phyloP scores from a whole-genome alignment of 305 asterid species.

The Rubia peregrina region DNA sequence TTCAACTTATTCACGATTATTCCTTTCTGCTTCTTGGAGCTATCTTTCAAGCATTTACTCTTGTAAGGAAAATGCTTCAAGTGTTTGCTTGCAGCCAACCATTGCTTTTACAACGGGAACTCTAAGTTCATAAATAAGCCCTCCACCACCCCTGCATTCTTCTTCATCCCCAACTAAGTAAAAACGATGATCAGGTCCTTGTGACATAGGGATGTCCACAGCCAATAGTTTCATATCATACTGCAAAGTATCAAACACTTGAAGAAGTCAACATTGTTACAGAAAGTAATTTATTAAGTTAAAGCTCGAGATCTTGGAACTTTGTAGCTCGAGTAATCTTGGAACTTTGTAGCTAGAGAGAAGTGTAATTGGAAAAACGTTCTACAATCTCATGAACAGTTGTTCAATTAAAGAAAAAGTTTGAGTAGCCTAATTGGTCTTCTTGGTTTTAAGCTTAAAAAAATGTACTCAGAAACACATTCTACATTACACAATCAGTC shows the following conservation, averaged over 20 bases:
- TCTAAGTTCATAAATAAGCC: slow-evolving; percentile 80
- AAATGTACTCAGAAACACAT: neutral
- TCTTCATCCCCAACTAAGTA: slow-evolving; percentile 88
- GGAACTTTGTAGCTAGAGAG: neutral
- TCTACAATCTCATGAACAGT: neutral
- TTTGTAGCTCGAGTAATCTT: neutral
- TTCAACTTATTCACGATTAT: too few relatives aligned
- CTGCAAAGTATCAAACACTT: slow-evolving; percentile 37
- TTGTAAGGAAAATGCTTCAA: too few relatives aligned
- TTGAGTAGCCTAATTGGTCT: neutral
- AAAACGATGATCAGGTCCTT: slow-evolving; percentile 87
- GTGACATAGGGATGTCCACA: slow-evolving; percentile 75
- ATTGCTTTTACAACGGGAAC: slow-evolving; percentile 92
- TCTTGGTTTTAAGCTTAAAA: neutral
- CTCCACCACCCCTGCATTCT: slow-evolving; percentile 83
- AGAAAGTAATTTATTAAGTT: neutral
- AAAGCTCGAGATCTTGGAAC: too few relatives aligned
- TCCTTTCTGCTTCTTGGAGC: too few relatives aligned
- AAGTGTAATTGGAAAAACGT: neutral
- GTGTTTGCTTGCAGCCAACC: too few relatives aligned
- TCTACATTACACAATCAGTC: neutral
- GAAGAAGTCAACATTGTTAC: neutral
- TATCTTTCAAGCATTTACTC: too few relatives aligned
- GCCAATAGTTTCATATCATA: slow-evolving; percentile 81
- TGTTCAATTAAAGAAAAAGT: neutral